Percentiles rank a stretch among this genome's conserved stretches.
phyloP scores from a whole-genome alignment of 2,329 filamentous ascomycete species.

The Escovopsis sp. region DNA sequence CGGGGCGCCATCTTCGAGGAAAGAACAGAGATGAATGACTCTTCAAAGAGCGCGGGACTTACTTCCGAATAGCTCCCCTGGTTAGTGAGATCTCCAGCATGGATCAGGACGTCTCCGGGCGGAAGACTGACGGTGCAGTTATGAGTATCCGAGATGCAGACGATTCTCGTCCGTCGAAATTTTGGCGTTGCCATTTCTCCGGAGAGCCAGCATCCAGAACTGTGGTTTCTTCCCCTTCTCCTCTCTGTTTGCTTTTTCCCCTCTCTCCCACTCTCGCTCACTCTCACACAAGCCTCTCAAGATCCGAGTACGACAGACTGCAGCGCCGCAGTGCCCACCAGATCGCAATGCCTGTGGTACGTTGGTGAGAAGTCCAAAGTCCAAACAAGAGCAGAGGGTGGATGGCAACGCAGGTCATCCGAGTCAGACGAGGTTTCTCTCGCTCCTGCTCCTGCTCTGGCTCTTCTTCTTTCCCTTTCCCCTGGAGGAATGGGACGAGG shows the following conservation, averaged over 20 bases:
- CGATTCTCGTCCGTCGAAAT: constrained; percentile 43
- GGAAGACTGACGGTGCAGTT: constrained; percentile 52
- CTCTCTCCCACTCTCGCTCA: not conserved
- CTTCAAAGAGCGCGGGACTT: not conserved
- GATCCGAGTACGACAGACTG: no score
- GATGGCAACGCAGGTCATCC: no score
- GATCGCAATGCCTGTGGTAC: no score
- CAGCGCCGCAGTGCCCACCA: no score
- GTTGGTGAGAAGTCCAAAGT: no score
- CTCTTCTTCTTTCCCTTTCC: no score
- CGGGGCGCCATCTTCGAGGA: no score
- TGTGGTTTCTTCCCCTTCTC: not conserved
- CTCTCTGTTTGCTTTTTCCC: not conserved
- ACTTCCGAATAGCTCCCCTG: constrained; percentile 47
- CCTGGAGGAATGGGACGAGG: no score
- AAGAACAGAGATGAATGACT: no score
- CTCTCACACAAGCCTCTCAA: not conserved
- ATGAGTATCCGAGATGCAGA: constrained; percentile 67
- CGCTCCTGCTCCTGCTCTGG: no score
- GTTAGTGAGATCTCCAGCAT: constrained; percentile 65
- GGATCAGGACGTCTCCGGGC: constrained; percentile 58
- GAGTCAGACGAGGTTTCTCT: no score
- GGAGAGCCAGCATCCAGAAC: not conserved
- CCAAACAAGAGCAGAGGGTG: no score
- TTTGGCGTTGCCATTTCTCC: constrained; percentile 5